Evolutionary conservation across 2,329 filamentous ascomycete species (phyloP), one percentile per base, ranked within the genome.

Genomic region (Grosmannia clavigera): DNA sequence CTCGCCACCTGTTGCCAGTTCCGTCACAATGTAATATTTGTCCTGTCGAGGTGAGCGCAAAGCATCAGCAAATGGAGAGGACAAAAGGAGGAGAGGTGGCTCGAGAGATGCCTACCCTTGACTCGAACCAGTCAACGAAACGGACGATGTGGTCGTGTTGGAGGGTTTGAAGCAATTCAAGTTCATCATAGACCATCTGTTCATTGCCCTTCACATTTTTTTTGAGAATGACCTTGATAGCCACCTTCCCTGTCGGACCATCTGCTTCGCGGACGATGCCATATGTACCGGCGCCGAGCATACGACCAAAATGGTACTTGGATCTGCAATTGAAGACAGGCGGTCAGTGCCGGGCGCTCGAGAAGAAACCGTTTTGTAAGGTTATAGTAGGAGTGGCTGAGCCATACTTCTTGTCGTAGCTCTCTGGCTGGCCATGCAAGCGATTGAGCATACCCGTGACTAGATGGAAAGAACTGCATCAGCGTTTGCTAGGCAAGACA

Each of bases 111-210:
- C 85, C 66, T 76, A 95, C 91, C 76, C 91, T 89, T 60, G 92
- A 97, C 76, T 99, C 94, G 71, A 99, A 99, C 92, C 94, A 99
- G 73, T 99, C 94, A 67, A 94, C 88, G 71, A 99, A 99, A 67
- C 87, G 86, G 75, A 99, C 94, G 71, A 99, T 99, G 74, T 97
- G 90, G 58, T 90, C 88, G 72, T 99, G 94, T 70, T 91, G 83
- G 70, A 99, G 83, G 61, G 84, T 83, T 75, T 96, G 91, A 65
- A 99, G 81, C 84, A 99, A 91, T 66, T 91, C 83, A 68, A 99
- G 81, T 77, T 99, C 94, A 73, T 99, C 94, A 72, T 95, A 94
- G 50, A 99, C 94, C 94, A 99, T 99, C 73, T 87, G 85, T 78
- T 99, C 94, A 69, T 97, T 97, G 65, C 92, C 92, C 73, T 92